These are phyloP conservation scores for Stemphylium vesicarium DNA, from an alignment of 2,329 filamentous ascomycete species.

Conservation along the genomic window DNA sequence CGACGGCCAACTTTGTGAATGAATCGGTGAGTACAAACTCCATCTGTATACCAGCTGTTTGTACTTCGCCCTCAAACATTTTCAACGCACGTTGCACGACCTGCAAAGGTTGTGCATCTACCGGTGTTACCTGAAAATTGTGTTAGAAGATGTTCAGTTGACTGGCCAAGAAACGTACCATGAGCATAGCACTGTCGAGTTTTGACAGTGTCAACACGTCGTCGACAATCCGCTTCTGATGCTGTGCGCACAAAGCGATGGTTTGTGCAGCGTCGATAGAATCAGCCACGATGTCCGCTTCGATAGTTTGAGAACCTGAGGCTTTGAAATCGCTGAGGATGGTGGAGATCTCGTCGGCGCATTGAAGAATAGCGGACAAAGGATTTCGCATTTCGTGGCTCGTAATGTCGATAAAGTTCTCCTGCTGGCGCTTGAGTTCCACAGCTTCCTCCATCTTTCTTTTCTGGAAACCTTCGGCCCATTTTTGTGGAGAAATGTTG, in stretches of 20 bases:
- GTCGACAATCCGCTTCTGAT: slow-evolving; percentile 70
- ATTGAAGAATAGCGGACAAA: slow-evolving; percentile 75
- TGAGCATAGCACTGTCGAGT: slow-evolving; percentile 75
- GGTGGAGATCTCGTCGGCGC: slow-evolving; percentile 73
- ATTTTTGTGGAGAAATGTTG: slow-evolving; percentile 85
- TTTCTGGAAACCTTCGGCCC: slow-evolving; percentile 80
- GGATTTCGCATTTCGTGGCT: slow-evolving; percentile 81
- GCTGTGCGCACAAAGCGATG: slow-evolving; percentile 77
- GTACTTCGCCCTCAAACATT: slow-evolving; percentile 79
- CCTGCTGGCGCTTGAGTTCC: slow-evolving; percentile 79
- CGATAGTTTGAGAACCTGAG: slow-evolving; percentile 55
- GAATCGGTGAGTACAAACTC: slow-evolving; percentile 68
- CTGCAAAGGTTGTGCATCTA: slow-evolving; percentile 69
- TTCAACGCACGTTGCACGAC: slow-evolving; percentile 73
- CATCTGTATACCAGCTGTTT: slow-evolving; percentile 71
- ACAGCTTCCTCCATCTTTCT: slow-evolving; percentile 80
- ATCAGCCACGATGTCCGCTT: slow-evolving; percentile 59
- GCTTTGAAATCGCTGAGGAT: slow-evolving; percentile 55
- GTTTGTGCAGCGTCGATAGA: slow-evolving; percentile 78
- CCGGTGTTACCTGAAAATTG: slow-evolving; percentile 62
- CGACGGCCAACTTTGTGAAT: slow-evolving; percentile 63
- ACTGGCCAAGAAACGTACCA: slow-evolving; percentile 46
- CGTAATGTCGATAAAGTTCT: slow-evolving; percentile 82
- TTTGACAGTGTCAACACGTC: slow-evolving; percentile 59
- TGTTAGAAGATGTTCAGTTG: neutral